phyloP scores from a whole-genome alignment of 2,329 filamentous ascomycete species.

The Westerdykella aurantiaca region DNA sequence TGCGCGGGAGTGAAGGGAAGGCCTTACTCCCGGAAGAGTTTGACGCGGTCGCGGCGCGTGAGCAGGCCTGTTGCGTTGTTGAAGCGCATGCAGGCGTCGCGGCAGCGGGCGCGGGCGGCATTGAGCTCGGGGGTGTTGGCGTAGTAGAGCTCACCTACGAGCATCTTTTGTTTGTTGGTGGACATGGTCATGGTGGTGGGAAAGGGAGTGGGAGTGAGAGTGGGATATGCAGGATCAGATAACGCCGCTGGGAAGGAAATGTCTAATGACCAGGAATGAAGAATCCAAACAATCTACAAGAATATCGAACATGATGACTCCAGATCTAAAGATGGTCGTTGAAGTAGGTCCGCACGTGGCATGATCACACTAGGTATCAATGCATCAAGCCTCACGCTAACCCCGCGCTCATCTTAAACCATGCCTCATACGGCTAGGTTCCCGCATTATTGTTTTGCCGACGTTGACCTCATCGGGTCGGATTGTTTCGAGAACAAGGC shows the following conservation, averaged over 20 bases:
- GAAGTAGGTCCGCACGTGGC: background rate
- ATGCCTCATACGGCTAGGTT: too few relatives aligned
- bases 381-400: too few relatives aligned
- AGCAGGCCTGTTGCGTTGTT: constrained; percentile 55
- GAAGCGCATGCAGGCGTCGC: constrained; percentile 55
- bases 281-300: background rate
- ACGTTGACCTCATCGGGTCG: background rate
- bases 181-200: constrained; percentile 18
- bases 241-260: background rate
- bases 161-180: constrained; percentile 49
- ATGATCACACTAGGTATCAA: background rate
- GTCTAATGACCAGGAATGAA: background rate
- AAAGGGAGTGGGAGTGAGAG: background rate
- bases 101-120: constrained; percentile 58
- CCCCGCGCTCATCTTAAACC: too few relatives aligned
- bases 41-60: constrained; percentile 56
- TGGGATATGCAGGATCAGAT: background rate
- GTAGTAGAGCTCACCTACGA: constrained; percentile 64
- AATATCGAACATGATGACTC: background rate
- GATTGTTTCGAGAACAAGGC: background rate
- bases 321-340: background rate
- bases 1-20: background rate
- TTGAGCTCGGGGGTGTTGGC: constrained; percentile 66
- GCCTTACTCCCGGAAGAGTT: constrained; percentile 67
- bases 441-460: too few relatives aligned